phyloP scores from a whole-genome alignment of 2,329 filamentous ascomycete species.

The Knoxdaviesia capensis region DNA sequence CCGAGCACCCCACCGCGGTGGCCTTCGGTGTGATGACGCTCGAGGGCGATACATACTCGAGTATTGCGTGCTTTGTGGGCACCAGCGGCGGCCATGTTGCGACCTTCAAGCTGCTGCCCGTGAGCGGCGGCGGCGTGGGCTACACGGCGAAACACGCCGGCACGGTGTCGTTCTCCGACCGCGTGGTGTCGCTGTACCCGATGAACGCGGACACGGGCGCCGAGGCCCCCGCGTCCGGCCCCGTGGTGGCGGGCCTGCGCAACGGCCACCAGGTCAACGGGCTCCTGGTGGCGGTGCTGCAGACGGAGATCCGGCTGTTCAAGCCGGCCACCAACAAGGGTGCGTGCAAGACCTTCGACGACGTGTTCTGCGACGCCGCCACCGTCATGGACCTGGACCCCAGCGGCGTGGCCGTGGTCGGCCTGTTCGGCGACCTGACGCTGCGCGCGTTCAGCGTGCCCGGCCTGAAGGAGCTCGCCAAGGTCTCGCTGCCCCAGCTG shows the following conservation, averaged over 20 bases:
- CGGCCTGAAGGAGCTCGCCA: slow-evolving; percentile 64
- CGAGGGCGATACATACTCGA: slow-evolving; percentile 89
- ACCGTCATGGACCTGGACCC: slow-evolving; percentile 54
- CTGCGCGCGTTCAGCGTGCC: slow-evolving; percentile 75
- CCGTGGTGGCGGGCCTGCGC: slow-evolving; percentile 55
- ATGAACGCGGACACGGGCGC: slow-evolving; percentile 62
- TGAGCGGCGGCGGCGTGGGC: slow-evolving; percentile 42
- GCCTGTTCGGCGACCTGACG: slow-evolving; percentile 66
- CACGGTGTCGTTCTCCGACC: slow-evolving; percentile 42
- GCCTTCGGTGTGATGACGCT: slow-evolving; percentile 89
- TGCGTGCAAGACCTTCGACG: slow-evolving; percentile 79
- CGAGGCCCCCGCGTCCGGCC: slow-evolving; percentile 54
- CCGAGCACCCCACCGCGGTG: slow-evolving; percentile 61
- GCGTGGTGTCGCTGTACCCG: slow-evolving; percentile 56
- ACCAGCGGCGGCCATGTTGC: slow-evolving; percentile 67
- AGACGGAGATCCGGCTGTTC: slow-evolving; percentile 71
- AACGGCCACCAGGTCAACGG: slow-evolving; percentile 61
- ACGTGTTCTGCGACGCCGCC: slow-evolving; percentile 63
- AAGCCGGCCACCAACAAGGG: slow-evolving; percentile 70
- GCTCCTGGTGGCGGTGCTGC: slow-evolving; percentile 47
- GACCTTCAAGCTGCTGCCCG: slow-evolving; percentile 81
- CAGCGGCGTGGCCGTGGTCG: slow-evolving; percentile 60
- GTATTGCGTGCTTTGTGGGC: slow-evolving; percentile 79
- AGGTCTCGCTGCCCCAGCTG: slow-evolving; percentile 43
- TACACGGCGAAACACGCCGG: slow-evolving; percentile 60